phyloP scores from a whole-genome alignment of 2,329 filamentous ascomycete species.

The Didymella glomerata region DNA sequence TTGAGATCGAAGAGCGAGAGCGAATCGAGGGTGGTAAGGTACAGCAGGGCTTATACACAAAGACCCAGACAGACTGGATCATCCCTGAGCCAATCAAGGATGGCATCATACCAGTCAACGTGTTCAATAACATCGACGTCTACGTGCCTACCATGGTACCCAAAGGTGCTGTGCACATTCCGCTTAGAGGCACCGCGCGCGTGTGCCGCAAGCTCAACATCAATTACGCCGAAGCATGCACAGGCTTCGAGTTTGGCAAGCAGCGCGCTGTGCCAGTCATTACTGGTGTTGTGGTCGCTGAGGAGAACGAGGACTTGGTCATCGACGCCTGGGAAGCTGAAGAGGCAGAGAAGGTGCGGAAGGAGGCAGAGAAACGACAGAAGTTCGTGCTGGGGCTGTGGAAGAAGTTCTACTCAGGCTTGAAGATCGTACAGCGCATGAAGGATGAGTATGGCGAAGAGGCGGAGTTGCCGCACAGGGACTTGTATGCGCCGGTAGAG shows the following conservation, averaged over 20 bases:
- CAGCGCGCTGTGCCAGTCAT: slow-evolving; percentile 93
- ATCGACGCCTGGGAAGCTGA: slow-evolving; percentile 77
- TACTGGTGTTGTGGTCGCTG: slow-evolving; percentile 86
- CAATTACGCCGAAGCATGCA: slow-evolving; percentile 92
- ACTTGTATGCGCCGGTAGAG: slow-evolving; percentile 43
- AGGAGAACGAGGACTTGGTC: slow-evolving; percentile 77
- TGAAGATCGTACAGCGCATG: slow-evolving; percentile 71
- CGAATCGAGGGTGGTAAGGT: slow-evolving; percentile 80
- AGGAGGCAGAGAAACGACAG: slow-evolving; percentile 83
- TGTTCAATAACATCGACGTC: slow-evolving; percentile 95
- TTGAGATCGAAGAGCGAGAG: slow-evolving; percentile 87
- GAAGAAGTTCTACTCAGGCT: slow-evolving; percentile 85
- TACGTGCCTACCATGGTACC: slow-evolving; percentile 96
- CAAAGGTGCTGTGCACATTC: slow-evolving; percentile 81
- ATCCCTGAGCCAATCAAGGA: slow-evolving; percentile 86
- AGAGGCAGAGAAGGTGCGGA: slow-evolving; percentile 76
- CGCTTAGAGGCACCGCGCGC: slow-evolving; percentile 76
- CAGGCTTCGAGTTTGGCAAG: slow-evolving; percentile 95
- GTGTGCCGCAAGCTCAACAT: slow-evolving; percentile 86
- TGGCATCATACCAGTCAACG: slow-evolving; percentile 90
- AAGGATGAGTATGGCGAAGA: slow-evolving; percentile 46
- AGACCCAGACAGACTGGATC: slow-evolving; percentile 92
- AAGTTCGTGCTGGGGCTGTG: slow-evolving; percentile 78
- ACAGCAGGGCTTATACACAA: slow-evolving; percentile 83
- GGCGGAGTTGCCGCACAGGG: slow-evolving; percentile 67